Percentiles rank a stretch among this genome's conserved stretches.
Evolutionary conservation across 2,329 filamentous ascomycete genomes (phyloP).

Genomic region (Drechslerella coelobrocha): DNA sequence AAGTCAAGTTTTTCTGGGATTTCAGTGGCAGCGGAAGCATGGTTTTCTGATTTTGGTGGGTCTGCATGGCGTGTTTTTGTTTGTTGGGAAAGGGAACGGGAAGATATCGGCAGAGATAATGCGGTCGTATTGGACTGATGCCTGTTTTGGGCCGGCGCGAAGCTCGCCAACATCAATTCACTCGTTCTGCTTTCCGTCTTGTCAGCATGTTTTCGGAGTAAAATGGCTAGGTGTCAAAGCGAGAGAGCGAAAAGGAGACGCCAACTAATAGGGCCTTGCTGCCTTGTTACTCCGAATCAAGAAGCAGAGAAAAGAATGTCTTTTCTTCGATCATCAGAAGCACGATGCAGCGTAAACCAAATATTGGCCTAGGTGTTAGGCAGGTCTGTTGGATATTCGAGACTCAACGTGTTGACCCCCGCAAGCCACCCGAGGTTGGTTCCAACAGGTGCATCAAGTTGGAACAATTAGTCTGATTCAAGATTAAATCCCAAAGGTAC

Average conservation of each 20-base stretch:
- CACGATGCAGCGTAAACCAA: neutral
- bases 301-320: neutral
- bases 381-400: conserved; percentile 40
- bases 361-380: conserved; percentile 25
- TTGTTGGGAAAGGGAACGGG: conserved; percentile 51
- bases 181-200: conserved; percentile 43
- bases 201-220: conserved; percentile 38
- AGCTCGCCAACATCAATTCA: conserved; percentile 24
- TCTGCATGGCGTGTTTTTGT: conserved; percentile 18
- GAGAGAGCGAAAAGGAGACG: conserved; percentile 9
- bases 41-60: conserved; percentile 39
- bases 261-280: conserved; percentile 3
- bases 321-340: neutral
- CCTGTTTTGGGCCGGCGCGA: conserved; percentile 32
- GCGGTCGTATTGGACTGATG: conserved; percentile 31
- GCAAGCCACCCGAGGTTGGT: neutral
- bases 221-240: conserved; percentile 9
- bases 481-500: too few relatives aligned
- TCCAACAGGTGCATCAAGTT: neutral
- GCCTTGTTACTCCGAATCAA: conserved; percentile 17
- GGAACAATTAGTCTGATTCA: neutral
- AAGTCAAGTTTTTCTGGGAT: conserved; percentile 16
- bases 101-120: conserved; percentile 50
- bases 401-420: conserved; percentile 39
- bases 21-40: conserved; percentile 19